Base-by-base conservation (phyloP, 176 grass and related monocot genomes). In the Oryza nivara region DNA sequence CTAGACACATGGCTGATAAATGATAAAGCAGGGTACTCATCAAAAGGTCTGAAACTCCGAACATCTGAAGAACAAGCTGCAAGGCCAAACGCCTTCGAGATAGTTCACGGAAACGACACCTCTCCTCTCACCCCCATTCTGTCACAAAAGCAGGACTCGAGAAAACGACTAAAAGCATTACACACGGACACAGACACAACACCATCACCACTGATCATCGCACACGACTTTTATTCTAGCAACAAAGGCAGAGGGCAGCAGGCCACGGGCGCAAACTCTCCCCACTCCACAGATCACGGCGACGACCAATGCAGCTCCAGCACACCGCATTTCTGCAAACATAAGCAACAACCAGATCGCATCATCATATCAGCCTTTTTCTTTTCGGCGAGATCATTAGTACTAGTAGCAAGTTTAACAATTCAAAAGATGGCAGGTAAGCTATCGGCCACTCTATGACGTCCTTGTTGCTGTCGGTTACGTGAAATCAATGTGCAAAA, bases 201-300 rank as follows among this genome's bases (percentile, higher is more conserved):
- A 73, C 2, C 47, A 86, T 47, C 88, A 79, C 68, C 68, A 30
- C 67, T 14, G 68, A 83, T 60, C 84, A 15, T 60, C 84, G 11
- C 79, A 48, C 74, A 41, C 60, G 9, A 32, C 68, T 86, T 90
- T 90, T 84, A 84, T 90, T 89, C 78, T 78, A 89, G 16, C 41
- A 63, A 63, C 58, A 63, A 63, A 23, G 74, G 81, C 83, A 77
- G 72, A 77, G 72, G 65, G 56, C 73, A 28, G 70, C 86, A 78
- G 34, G 52, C 68, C 72, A 60, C 48, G 61, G 35, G 67, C 54
- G 66, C 78, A 77, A 77, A 72, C 73, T 73, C 83, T 76, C 75
- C 74, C 68, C 67, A 45, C 61, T 84, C 81, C 58, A 11, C 58
- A 11, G 26, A 77, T 61, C 83, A n/a, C 2, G 74, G 74, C 47